Percentiles rank a stretch among this genome's conserved stretches.
Evolutionary conservation across 768 basidiomycete genomes (phyloP).

Genomic region (Collybia sp.): DNA sequence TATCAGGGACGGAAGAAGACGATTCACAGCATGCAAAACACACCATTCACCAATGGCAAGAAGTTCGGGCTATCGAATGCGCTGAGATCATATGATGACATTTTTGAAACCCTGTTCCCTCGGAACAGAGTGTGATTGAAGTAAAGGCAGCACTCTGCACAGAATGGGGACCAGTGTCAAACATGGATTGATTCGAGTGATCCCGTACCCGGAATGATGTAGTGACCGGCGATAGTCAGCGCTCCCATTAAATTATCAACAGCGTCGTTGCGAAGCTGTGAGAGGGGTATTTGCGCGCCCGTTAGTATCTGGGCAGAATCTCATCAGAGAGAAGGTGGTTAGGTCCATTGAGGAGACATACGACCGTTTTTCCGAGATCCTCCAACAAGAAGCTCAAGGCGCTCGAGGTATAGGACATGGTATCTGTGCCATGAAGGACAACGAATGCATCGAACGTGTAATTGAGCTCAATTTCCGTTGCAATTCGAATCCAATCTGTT

Average conservation of each 20-base stretch:
- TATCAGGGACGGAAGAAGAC: conserved; percentile 5
- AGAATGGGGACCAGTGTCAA: background rate
- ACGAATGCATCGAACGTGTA: conserved; percentile 92
- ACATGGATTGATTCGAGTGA: background rate
- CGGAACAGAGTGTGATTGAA: conserved; percentile 89
- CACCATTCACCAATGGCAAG: conserved; percentile 75
- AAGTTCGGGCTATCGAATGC: conserved; percentile 88
- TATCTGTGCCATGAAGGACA: conserved; percentile 87
- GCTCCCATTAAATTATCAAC: conserved; percentile 91
- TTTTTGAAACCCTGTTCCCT: conserved; percentile 80
- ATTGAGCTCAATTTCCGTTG: conserved; percentile 90
- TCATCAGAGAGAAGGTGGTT: background rate
- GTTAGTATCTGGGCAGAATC: conserved; percentile 65
- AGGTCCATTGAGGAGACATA: conserved; percentile 22
- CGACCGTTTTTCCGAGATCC: conserved; percentile 89
- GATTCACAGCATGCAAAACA: conserved; percentile 7
- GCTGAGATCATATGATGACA: conserved; percentile 76
- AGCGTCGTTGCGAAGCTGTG: conserved; percentile 90
- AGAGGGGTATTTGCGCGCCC: conserved; percentile 91
- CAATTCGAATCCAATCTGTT: conserved; percentile 86
- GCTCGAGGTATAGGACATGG: conserved; percentile 86
- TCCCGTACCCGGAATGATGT: conserved; percentile 79
- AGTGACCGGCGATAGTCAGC: conserved; percentile 84
- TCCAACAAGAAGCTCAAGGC: conserved; percentile 89
- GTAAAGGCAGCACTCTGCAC: conserved; percentile 77